These are phyloP conservation scores for Erodium maritimum DNA, from an alignment of 345 rosid species.

Conservation along the genomic window DNA sequence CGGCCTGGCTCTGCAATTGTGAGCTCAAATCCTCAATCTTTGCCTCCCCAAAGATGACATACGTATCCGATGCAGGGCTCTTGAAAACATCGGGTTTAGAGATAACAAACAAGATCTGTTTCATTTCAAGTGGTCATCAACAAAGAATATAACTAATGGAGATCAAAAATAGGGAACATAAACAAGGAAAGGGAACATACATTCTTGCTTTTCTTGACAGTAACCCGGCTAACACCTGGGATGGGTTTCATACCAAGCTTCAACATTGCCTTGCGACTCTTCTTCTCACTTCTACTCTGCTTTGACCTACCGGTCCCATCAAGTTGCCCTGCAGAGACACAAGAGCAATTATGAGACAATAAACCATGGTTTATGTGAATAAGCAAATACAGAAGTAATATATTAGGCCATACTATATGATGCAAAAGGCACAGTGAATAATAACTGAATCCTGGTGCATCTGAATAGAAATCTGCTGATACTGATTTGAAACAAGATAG, in stretches of 20 bases:
- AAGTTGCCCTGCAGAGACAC: slow-evolving; percentile 23
- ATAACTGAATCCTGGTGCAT: background rate
- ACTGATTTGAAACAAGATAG: too few relatives aligned
- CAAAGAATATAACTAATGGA: background rate
- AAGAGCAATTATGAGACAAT: background rate
- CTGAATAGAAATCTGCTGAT: too few relatives aligned
- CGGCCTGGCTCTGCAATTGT: slow-evolving; percentile 74
- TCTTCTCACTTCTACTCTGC: slow-evolving; percentile 88
- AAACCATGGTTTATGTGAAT: background rate
- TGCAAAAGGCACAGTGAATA: background rate
- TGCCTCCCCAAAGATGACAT: slow-evolving; percentile 74
- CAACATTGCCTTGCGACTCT: slow-evolving; percentile 82
- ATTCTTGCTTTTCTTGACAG: slow-evolving; percentile 77
- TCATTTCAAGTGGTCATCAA: background rate
- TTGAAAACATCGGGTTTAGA: slow-evolving; percentile 87
- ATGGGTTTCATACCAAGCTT: slow-evolving; percentile 86
- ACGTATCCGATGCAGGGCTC: slow-evolving; percentile 78
- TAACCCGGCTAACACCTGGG: slow-evolving; percentile 70
- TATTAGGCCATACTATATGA: background rate
- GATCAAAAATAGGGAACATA: background rate
- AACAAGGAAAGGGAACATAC: slow-evolving; percentile 19
- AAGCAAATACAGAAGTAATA: background rate
- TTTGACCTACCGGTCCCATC: slow-evolving; percentile 59
- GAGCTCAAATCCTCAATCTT: slow-evolving; percentile 89
- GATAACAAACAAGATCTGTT: slow-evolving; percentile 65